Conservation (phyloP, 1,284 basidiomycete species). For the Flammula alnicola region DNA sequence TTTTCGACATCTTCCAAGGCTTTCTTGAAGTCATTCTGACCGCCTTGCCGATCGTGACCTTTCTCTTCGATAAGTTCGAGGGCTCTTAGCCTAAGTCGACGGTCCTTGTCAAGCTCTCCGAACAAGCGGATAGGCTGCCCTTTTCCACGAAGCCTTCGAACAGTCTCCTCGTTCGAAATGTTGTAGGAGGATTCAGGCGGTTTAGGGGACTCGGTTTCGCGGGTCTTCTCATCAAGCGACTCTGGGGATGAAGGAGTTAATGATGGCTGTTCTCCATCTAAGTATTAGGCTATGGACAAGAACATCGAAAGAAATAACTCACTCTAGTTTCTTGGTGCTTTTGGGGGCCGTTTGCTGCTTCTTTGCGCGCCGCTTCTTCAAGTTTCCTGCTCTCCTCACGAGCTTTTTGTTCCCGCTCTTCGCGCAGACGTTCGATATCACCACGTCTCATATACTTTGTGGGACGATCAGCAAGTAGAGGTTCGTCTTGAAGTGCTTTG, state of each 20-base stretch:
- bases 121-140: constrained; percentile 96
- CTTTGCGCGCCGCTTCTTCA: constrained; percentile 33
- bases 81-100: constrained; percentile 87
- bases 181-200: constrained; percentile 73
- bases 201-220: constrained; percentile 51
- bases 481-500: constrained; percentile 61
- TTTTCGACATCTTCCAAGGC: constrained; percentile 92
- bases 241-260: constrained; percentile 42
- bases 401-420: constrained; percentile 62
- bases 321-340: constrained; percentile 43
- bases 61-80: constrained; percentile 94
- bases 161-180: constrained; percentile 92
- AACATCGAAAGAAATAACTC: constrained; percentile 31
- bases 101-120: constrained; percentile 93
- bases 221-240: constrained; percentile 40
- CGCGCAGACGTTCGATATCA: constrained; percentile 76
- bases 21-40: constrained; percentile 94
- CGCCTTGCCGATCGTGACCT: constrained; percentile 73
- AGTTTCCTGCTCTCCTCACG: constrained; percentile 48
- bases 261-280: constrained; percentile 55
- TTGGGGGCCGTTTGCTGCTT: constrained; percentile 24
- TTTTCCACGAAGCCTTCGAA: constrained; percentile 86
- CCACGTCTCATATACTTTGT: constrained; percentile 89
- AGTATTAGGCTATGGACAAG: constrained; percentile 39
- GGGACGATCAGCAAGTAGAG: constrained; percentile 42